Conservation (phyloP, 345 rosid genomes). For the Linum trigynum region DNA sequence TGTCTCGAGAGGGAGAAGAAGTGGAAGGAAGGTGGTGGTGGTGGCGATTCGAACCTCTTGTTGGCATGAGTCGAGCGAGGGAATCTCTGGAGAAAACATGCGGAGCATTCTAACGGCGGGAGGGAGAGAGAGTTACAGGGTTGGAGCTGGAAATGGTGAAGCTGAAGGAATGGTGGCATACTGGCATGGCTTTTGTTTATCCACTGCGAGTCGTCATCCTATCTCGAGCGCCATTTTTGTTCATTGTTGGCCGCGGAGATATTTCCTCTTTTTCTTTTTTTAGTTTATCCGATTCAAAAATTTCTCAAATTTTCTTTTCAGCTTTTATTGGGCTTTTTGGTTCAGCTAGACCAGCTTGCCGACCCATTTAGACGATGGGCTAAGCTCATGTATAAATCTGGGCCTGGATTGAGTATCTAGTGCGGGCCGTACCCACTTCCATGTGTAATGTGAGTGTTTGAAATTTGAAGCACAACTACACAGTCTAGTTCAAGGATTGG, state of each 20-base stretch:
- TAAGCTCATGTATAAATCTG: too few relatives aligned
- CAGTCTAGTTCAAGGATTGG: too few relatives aligned
- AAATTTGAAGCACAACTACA: too few relatives aligned
- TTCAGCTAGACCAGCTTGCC: too few relatives aligned
- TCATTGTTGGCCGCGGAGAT: not conserved
- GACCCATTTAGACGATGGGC: too few relatives aligned
- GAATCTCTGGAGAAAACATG: not conserved
- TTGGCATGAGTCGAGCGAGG: not conserved
- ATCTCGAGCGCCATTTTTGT: not conserved
- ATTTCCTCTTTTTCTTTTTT: too few relatives aligned
- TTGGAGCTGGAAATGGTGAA: constrained; percentile 17
- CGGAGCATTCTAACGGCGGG: not conserved
- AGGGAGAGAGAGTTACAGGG: constrained; percentile 36
- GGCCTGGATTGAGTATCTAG: too few relatives aligned
- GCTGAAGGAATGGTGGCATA: not conserved
- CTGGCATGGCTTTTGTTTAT: not conserved
- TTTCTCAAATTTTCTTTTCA: not conserved
- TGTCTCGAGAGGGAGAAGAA: constrained; percentile 19
- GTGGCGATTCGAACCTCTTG: not conserved
- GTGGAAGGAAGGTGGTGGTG: not conserved
- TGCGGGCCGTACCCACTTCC: too few relatives aligned
- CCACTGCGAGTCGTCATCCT: not conserved
- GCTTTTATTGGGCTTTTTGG: not conserved
- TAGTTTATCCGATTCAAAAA: not conserved
- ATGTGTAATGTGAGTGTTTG: too few relatives aligned